phyloP scores from a whole-genome alignment of 2,329 filamentous ascomycete species.

The Graphiopsis chlorocephala region DNA sequence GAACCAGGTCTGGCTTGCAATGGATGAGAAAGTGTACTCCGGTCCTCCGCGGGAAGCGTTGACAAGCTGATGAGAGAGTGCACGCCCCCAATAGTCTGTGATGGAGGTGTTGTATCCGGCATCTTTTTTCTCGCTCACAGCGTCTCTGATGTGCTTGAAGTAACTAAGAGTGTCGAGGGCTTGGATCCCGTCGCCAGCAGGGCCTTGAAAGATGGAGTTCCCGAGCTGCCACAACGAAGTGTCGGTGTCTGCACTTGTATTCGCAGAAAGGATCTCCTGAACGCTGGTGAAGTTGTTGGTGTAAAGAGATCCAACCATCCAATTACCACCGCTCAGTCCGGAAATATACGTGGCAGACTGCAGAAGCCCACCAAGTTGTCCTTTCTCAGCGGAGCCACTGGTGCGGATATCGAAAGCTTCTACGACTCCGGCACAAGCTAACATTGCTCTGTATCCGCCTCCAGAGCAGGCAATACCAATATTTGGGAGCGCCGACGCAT shows the following conservation, averaged over 20 bases:
- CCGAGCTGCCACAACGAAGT: constrained; percentile 61
- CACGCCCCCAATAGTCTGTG: constrained; percentile 85
- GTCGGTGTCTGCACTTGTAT: constrained; percentile 34
- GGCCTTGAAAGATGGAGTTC: constrained; percentile 61
- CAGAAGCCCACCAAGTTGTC: constrained; percentile 75
- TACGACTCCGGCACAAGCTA: constrained; percentile 79
- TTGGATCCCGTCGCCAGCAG: constrained; percentile 49
- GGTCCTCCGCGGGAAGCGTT: constrained; percentile 72
- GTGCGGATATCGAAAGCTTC: constrained; percentile 77
- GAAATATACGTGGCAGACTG: constrained; percentile 79
- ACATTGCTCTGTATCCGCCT: constrained; percentile 79
- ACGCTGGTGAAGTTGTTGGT: constrained; percentile 75
- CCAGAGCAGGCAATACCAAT: constrained; percentile 78
- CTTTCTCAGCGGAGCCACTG: constrained; percentile 55
- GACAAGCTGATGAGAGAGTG: constrained; percentile 78
- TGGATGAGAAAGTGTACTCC: constrained; percentile 78
- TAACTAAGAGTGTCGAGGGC: constrained; percentile 59
- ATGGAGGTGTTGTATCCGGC: constrained; percentile 70
- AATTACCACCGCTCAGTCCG: constrained; percentile 77
- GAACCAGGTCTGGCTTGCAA: constrained; percentile 63
- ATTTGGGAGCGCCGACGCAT: constrained; percentile 59
- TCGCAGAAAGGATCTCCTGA: constrained; percentile 50
- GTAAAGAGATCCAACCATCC: constrained; percentile 79
- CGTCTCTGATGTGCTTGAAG: constrained; percentile 57
- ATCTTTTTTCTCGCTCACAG: constrained; percentile 60